Evolutionary conservation across 257 asterid genomes (phyloP), one percentile per base, ranked within the genome.

Genomic region (Oldenlandia corymbosa): DNA sequence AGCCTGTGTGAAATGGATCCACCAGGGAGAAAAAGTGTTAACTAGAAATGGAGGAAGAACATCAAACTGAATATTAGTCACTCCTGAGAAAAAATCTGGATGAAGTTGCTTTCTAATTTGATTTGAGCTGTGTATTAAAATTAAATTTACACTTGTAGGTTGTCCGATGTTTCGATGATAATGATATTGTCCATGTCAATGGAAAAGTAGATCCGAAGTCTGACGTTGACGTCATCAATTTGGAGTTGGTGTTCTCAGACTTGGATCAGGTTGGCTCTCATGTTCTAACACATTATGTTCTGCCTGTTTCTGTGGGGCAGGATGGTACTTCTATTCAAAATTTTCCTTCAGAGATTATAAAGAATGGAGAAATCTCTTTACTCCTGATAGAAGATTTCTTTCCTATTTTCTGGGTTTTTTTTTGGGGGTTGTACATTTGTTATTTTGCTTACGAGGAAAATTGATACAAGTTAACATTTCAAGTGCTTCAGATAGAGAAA

Each of bases 101-200:
- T 61, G 28, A 14, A 7, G 17, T 43, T 61, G 56, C 56, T 27
- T 18, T 43, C 36, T 17, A 17, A 20, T 30, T n/a, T 12, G 1
- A 20, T 7, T 28, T 28, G 28, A 43, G 9, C 30, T 47, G 9
- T 45, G 20, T 56, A 49, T 43, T 42, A 41, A 39, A 13, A 23
- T 47, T 65, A 63, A n/a, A 23, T 13, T 72, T 57, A 42, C 45
- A 41, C 34, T 65, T 69, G 60, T 65, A 91, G 96, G 98, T 91
- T 62, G 98, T 91, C 45, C 95, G 98, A 16, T 91, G 98, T 73
- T 91, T 93, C 66, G 97, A 93, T 75, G 99, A 93, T 77, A 85
- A 93, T 77, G 99, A 90, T 84, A 87, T 93, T 72, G 86, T 93
- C 68, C 99, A 93, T 59, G 99, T 93, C 66, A 86, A 67, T 59